A percentile compares a stretch with the other conserved stretches of the same genome.
phyloP scores from a whole-genome alignment of 2,329 filamentous ascomycete species.

The Basipetospora chlamydospora region DNA sequence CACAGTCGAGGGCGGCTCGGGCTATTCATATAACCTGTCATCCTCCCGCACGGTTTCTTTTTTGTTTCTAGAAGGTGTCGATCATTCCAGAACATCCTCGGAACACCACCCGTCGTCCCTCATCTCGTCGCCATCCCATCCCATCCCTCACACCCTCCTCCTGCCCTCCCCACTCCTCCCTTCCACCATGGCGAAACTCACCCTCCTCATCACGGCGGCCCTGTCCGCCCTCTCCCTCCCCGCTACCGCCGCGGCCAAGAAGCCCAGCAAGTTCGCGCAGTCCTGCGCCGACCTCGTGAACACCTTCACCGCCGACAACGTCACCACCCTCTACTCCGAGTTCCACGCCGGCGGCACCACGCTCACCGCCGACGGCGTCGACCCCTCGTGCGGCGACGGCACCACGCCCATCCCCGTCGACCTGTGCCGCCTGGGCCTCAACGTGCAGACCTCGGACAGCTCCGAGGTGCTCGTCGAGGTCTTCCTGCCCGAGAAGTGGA shows the following conservation, averaged over 20 bases:
- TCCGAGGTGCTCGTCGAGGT: conserved; percentile 1
- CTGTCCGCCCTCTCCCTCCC: not conserved
- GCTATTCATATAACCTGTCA: too few species aligned
- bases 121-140: too few species aligned
- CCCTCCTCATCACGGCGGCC: not conserved
- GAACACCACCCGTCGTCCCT: too few species aligned
- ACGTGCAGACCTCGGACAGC: not conserved
- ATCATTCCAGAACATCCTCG: too few species aligned
- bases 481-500: not conserved
- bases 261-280: not conserved
- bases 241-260: not conserved
- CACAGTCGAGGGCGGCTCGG: too few species aligned
- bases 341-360: not conserved
- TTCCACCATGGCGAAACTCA: not conserved
- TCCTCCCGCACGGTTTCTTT: too few species aligned
- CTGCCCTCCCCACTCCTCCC: too few species aligned
- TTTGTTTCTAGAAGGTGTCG: too few species aligned
- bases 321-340: conserved; percentile 1
- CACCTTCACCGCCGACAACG: not conserved
- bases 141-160: too few species aligned
- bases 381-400: conserved; percentile 1
- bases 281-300: not conserved
- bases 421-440: not conserved
- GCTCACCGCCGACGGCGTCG: not conserved
- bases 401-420: not conserved